Conservation (phyloP, 805 yeast species). For the Teunomyces kruisii region DNA sequence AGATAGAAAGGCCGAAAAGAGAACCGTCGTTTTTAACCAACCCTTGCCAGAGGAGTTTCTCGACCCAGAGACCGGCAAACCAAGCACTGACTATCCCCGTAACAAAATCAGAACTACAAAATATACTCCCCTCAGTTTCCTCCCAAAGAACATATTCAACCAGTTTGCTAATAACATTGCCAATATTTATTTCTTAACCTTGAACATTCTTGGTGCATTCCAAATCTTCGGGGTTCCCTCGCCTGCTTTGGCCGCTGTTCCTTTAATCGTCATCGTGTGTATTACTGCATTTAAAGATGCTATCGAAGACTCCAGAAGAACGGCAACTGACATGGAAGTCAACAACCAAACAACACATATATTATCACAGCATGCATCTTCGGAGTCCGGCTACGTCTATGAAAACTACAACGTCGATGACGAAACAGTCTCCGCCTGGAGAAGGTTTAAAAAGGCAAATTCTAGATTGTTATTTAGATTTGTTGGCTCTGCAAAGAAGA, state of each 20-base stretch:
- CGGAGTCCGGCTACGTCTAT: constrained; percentile 23
- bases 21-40: constrained; percentile 60
- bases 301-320: constrained; percentile 76
- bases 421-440: constrained; percentile 67
- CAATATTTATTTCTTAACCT: constrained; percentile 77
- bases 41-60: constrained; percentile 57
- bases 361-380: constrained; percentile 44
- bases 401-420: constrained; percentile 60
- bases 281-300: constrained; percentile 81
- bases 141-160: constrained; percentile 77
- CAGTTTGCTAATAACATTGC: constrained; percentile 82
- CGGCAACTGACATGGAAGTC: constrained; percentile 67
- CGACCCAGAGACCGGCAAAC: constrained; percentile 59
- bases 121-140: constrained; percentile 84
- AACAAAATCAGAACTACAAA: constrained; percentile 95
- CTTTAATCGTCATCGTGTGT: constrained; percentile 72
- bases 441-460: constrained; percentile 60
- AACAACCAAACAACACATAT: constrained; percentile 74
- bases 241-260: constrained; percentile 74
- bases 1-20: constrained; percentile 30
- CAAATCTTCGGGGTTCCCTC: constrained; percentile 77
- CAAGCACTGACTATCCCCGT: constrained; percentile 65
- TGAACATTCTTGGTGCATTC: constrained; percentile 73
- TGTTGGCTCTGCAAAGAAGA: constrained; percentile 27
- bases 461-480: constrained; percentile 28